Evolutionary conservation across 805 yeast genomes (phyloP).

Genomic region (Clavispora carvajalis): DNA sequence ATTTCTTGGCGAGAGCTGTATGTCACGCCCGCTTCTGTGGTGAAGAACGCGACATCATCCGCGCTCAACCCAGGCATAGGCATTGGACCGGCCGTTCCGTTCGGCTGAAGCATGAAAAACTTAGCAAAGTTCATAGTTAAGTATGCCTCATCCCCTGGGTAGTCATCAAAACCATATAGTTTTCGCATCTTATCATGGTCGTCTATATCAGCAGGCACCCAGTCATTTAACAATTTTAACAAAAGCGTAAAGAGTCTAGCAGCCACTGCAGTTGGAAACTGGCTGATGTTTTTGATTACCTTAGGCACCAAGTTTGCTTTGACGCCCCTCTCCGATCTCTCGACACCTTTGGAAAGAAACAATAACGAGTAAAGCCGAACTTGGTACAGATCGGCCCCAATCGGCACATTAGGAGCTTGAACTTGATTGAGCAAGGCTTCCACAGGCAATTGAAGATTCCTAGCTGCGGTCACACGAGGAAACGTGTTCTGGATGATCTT

Average conservation of each 20-base stretch:
- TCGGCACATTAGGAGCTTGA: constrained; percentile 45
- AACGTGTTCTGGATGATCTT: constrained; percentile 63
- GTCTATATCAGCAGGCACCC: constrained; percentile 41
- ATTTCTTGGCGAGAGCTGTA: constrained; percentile 47
- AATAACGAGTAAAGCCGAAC: constrained; percentile 61
- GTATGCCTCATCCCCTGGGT: constrained; percentile 38
- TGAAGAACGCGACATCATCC: constrained; percentile 55
- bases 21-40: constrained; percentile 61
- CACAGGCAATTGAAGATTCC: constrained; percentile 56
- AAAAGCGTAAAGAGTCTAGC: constrained; percentile 62
- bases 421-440: constrained; percentile 60
- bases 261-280: constrained; percentile 27
- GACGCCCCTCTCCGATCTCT: constrained; percentile 40
- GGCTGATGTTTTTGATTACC: constrained; percentile 43
- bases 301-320: constrained; percentile 41
- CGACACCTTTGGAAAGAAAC: constrained; percentile 64
- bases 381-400: constrained; percentile 38
- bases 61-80: constrained; percentile 61
- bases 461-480: constrained; percentile 57
- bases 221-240: constrained; percentile 44
- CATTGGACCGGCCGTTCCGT: constrained; percentile 18
- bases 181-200: constrained; percentile 20
- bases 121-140: constrained; percentile 46
- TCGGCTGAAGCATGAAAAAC: constrained; percentile 54
- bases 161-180: constrained; percentile 31